Evolutionary conservation across 768 basidiomycete genomes (phyloP).

Genomic region (Boletus barrowsii): DNA sequence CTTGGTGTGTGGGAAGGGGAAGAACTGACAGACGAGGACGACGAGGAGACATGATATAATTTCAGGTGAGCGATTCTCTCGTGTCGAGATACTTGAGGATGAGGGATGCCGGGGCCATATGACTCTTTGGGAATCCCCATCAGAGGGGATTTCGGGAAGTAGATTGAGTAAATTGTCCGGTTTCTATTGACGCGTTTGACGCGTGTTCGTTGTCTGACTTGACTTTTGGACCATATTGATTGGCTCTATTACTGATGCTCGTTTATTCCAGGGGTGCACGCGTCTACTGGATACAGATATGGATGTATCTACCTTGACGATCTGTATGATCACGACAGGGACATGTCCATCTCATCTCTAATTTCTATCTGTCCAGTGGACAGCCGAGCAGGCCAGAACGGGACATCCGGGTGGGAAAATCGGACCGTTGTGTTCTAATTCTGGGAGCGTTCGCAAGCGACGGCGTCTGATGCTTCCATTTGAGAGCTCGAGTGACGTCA

Average conservation of each 20-base stretch:
- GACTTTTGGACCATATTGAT: background rate
- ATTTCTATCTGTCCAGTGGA: too few species aligned
- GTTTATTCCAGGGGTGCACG: too few species aligned
- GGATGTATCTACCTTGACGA: too few species aligned
- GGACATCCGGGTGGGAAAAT: too few species aligned
- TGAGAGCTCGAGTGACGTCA: conserved; percentile 11
- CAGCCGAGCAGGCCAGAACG: too few species aligned
- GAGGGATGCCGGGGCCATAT: conserved; percentile 78
- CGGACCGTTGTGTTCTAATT: background rate
- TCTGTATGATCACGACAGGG: background rate
- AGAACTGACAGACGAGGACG: conserved; percentile 84
- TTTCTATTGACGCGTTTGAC: conserved; percentile 3
- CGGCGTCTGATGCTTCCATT: background rate
- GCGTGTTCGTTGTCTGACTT: conserved; percentile 23
- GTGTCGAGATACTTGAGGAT: conserved; percentile 34
- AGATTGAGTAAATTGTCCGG: conserved; percentile 24
- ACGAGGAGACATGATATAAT: conserved; percentile 24
- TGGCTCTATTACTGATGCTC: conserved; percentile 1
- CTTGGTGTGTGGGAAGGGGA: conserved; percentile 68
- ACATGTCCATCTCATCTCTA: too few species aligned
- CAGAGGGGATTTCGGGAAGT: conserved; percentile 18
- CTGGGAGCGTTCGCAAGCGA: background rate
- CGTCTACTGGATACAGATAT: too few species aligned
- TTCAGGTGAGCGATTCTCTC: conserved; percentile 4
- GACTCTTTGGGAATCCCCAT: conserved; percentile 51